Evolutionary conservation across 192 early-diverging fungal species (phyloP).

Genomic region (Pilobolus umbonatus): DNA sequence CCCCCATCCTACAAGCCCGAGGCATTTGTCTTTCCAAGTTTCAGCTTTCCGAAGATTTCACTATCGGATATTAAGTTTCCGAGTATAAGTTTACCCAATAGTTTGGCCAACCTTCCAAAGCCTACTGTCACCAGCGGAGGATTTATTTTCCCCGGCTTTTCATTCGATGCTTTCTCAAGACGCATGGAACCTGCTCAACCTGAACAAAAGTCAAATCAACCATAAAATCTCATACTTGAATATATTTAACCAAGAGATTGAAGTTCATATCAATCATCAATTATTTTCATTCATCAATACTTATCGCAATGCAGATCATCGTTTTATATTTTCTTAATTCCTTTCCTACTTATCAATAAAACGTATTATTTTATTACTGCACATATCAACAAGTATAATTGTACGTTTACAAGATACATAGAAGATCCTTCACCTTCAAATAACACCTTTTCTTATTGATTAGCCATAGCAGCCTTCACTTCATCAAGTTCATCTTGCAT

Average conservation of each 20-base stretch:
- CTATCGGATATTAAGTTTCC: too few species aligned
- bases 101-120: background rate
- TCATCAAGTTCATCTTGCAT: conserved; percentile 78
- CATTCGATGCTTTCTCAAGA: conserved; percentile 6
- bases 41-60: background rate
- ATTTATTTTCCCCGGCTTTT: background rate
- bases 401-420: background rate
- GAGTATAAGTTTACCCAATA: too few species aligned
- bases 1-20: background rate
- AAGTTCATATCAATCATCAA: background rate
- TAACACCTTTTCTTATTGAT: background rate
- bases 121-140: background rate
- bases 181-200: background rate
- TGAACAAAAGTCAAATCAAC: background rate
- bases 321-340: background rate
- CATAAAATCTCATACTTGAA: background rate
- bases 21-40: background rate
- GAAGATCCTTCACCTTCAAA: background rate
- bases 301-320: too few species aligned
- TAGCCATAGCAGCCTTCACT: conserved; percentile 62
- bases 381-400: background rate
- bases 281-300: background rate
- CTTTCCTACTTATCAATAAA: conserved; percentile 1
- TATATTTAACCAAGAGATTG: background rate
- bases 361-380: background rate